Conservation (phyloP, 148 eudicot genomes). For the Rhododendron mucronatum region DNA sequence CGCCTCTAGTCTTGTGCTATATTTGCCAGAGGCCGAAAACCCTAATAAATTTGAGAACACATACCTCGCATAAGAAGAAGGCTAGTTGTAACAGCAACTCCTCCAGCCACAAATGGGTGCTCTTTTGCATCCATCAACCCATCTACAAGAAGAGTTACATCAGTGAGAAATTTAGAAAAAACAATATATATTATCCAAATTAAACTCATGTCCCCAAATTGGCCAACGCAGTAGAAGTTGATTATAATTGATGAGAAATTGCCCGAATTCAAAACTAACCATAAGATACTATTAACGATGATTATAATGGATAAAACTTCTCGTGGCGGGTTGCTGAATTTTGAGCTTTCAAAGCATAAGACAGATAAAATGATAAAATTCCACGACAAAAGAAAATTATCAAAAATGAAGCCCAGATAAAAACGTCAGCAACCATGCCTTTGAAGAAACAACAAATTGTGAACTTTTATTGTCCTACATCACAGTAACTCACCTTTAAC, state of each 20-base stretch:
- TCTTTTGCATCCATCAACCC: conserved; percentile 47
- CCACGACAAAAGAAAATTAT: not conserved
- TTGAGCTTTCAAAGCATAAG: not conserved
- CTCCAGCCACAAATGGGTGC: conserved; percentile 53
- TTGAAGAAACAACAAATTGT: not conserved
- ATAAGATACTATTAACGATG: not conserved
- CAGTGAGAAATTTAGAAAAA: not conserved
- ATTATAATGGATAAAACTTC: not conserved
- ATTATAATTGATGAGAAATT: not conserved
- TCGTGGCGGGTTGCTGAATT: not conserved
- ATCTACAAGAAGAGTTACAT: conserved; percentile 31
- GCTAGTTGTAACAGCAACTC: conserved; percentile 52
- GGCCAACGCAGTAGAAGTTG: not conserved
- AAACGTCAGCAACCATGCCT: not conserved
- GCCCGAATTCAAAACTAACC: not conserved
- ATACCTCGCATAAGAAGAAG: conserved; percentile 65
- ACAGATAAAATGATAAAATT: not conserved
- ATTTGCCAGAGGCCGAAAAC: not conserved
- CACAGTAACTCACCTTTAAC: conserved; percentile 43
- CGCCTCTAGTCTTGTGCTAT: not conserved
- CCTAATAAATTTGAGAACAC: not conserved
- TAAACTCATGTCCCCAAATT: not conserved
- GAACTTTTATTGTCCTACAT: not conserved
- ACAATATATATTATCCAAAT: not conserved
- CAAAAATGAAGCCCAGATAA: not conserved